phyloP scores from a whole-genome alignment of 257 asterid species.

The Gentiana dahurica region DNA sequence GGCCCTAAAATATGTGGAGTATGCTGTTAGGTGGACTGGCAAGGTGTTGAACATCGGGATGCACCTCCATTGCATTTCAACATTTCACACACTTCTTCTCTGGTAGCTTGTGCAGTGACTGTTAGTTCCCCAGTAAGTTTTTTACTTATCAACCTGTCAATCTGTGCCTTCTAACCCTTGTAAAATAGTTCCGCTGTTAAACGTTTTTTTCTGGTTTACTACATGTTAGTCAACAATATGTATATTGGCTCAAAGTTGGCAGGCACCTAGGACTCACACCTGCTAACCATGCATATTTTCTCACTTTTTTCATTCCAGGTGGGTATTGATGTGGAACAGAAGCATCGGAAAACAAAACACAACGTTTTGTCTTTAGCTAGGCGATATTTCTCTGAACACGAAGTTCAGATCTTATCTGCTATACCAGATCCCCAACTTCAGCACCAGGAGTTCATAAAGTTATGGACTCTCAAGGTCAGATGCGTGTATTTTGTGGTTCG shows the following conservation, averaged over 20 bases:
- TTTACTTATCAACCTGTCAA: slow-evolving; percentile 9
- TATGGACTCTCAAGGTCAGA: slow-evolving; percentile 92
- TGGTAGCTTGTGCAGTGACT: slow-evolving; percentile 85
- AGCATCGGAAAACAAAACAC: slow-evolving; percentile 50
- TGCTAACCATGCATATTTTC: slow-evolving; percentile 1
- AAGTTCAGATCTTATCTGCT: slow-evolving; percentile 41
- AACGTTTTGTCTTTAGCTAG: slow-evolving; percentile 53
- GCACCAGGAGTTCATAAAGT: slow-evolving; percentile 65
- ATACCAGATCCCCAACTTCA: slow-evolving; percentile 62
- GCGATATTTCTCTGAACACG: slow-evolving; percentile 59
- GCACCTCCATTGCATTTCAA: slow-evolving; percentile 64
- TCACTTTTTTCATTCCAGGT: slow-evolving; percentile 30
- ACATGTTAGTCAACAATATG: too few species aligned
- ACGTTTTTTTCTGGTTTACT: too few species aligned
- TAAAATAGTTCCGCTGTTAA: neutral
- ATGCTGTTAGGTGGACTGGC: slow-evolving; percentile 65
- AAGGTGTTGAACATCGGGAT: slow-evolving; percentile 22
- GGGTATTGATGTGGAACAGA: slow-evolving; percentile 88
- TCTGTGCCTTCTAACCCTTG: neutral
- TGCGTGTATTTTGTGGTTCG: neutral
- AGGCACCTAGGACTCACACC: too few species aligned
- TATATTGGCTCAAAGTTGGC: too few species aligned
- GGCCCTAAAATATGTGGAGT: neutral
- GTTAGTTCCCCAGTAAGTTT: slow-evolving; percentile 53
- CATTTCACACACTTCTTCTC: slow-evolving; percentile 80